Percentiles rank a stretch among this genome's conserved stretches.
Conservation (phyloP, 2,329 filamentous ascomycete genomes). For the Cytospora paraplurivora region DNA sequence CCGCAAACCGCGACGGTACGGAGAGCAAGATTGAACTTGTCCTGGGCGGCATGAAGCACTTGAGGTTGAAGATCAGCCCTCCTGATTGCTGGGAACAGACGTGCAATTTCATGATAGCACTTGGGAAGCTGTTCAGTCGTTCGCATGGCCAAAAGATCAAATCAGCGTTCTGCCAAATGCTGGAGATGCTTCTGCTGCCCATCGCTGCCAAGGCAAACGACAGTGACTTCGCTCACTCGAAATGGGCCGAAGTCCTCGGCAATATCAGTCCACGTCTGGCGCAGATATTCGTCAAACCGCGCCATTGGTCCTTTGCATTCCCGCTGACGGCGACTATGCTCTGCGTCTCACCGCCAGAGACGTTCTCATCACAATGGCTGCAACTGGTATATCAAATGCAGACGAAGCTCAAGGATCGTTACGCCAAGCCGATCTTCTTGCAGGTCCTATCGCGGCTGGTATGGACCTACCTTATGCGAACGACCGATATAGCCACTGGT, state of each 20-base stretch:
- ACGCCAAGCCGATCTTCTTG: conserved; percentile 75
- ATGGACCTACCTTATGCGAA: conserved; percentile 93
- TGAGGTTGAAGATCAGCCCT: conserved; percentile 74
- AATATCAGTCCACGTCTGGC: conserved; percentile 76
- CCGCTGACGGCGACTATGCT: conserved; percentile 84
- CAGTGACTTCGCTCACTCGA: conserved; percentile 75
- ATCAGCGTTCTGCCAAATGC: conserved; percentile 88
- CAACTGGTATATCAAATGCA: conserved; percentile 77
- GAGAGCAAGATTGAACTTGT: conserved; percentile 87
- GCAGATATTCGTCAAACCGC: conserved; percentile 86
- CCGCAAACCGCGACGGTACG: conserved; percentile 60
- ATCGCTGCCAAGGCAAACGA: conserved; percentile 79
- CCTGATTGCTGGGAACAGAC: conserved; percentile 80
- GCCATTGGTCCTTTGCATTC: conserved; percentile 88
- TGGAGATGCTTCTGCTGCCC: conserved; percentile 83
- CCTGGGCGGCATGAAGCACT: conserved; percentile 86
- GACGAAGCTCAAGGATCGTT: conserved; percentile 80
- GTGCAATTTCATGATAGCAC: conserved; percentile 81
- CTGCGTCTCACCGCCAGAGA: conserved; percentile 83
- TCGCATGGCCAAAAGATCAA: conserved; percentile 90
- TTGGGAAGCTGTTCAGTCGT: conserved; percentile 80
- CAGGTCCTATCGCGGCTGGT: conserved; percentile 87
- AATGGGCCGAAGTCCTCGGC: conserved; percentile 84
- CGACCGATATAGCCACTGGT: conserved; percentile 68
- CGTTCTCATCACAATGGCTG: conserved; percentile 84